Percentiles rank a stretch among this genome's conserved stretches.
Conservation (phyloP, 306 rosid genomes). For the Glycyrrhiza uralensis region DNA sequence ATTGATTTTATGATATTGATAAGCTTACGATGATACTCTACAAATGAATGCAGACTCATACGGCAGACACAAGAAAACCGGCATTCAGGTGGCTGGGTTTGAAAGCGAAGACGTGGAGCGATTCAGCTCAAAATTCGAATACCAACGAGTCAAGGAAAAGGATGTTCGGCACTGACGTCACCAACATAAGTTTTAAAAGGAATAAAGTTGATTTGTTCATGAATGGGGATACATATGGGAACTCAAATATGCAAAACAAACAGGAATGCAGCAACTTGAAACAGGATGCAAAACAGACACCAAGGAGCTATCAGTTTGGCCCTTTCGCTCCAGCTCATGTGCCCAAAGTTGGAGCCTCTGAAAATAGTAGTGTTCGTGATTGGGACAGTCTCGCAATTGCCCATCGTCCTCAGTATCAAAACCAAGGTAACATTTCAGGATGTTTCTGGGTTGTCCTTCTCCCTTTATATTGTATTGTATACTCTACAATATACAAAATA, state of each 20-base stretch:
- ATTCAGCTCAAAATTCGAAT: constrained; percentile 3
- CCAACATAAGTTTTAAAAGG: constrained; percentile 52
- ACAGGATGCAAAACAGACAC: constrained; percentile 33
- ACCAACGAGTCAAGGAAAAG: constrained; percentile 50
- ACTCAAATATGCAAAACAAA: constrained; percentile 21
- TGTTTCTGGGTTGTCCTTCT: no score
- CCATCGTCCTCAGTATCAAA: constrained; percentile 69
- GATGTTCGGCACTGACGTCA: constrained; percentile 60
- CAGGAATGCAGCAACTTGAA: constrained; percentile 26
- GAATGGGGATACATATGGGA: constrained; percentile 14
- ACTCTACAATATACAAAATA: neutral
- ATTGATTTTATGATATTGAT: neutral
- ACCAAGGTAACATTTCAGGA: constrained; percentile 51
- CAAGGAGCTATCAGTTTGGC: constrained; percentile 61
- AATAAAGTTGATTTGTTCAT: constrained; percentile 32
- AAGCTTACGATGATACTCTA: neutral
- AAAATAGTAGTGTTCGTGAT: constrained; percentile 40
- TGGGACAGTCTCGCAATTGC: constrained; percentile 56
- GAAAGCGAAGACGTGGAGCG: constrained; percentile 25
- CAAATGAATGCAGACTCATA: constrained; percentile 53
- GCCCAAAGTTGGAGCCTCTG: constrained; percentile 35
- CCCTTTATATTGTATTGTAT: no score
- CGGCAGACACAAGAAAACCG: constrained; percentile 61
- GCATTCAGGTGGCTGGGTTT: constrained; percentile 79
- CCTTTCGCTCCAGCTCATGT: constrained; percentile 63